A percentile compares a stretch with the other conserved stretches of the same genome.
These are phyloP conservation scores for Colletotrichum acutatum DNA, from an alignment of 2,329 filamentous ascomycete species.

Conservation along the genomic window DNA sequence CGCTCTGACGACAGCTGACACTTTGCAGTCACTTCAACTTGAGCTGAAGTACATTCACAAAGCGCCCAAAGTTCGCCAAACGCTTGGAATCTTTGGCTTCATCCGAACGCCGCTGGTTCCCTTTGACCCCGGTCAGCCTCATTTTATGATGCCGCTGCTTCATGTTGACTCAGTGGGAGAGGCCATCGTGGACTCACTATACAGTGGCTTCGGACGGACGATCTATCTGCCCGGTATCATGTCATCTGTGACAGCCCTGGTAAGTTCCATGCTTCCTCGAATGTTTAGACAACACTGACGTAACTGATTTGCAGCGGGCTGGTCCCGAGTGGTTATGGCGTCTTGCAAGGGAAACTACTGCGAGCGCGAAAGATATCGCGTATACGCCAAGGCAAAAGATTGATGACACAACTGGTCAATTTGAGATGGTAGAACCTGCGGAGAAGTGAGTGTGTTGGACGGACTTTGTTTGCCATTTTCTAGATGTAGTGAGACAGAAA, in stretches of 20 bases:
- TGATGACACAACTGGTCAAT: not conserved
- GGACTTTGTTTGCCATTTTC: not conserved
- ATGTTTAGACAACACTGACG: not conserved
- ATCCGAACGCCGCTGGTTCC: constrained; percentile 45
- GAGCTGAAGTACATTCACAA: constrained; percentile 44
- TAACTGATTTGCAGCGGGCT: constrained; percentile 30
- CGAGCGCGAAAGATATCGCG: not conserved
- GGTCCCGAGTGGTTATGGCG: constrained; percentile 39
- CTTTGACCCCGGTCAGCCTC: constrained; percentile 39
- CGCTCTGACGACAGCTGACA: constrained; percentile 2
- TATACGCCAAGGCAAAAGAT: constrained; percentile 27
- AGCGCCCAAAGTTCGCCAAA: constrained; percentile 43
- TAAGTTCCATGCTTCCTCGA: constrained; percentile 28
- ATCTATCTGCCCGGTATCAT: constrained; percentile 45
- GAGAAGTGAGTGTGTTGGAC: not conserved
- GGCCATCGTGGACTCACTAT: constrained; percentile 41
- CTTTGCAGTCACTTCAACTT: constrained; percentile 41
- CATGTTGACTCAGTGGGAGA: constrained; percentile 47
- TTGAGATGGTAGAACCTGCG: not conserved
- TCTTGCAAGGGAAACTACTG: constrained; percentile 18
- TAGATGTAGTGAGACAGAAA: not conserved
- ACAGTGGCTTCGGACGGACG: constrained; percentile 44
- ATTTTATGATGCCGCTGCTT: constrained; percentile 45
- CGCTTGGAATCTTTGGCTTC: constrained; percentile 45
- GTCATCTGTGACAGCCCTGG: constrained; percentile 41